phyloP scores from a whole-genome alignment of 305 asterid species.

The Fraxinus velutina region DNA sequence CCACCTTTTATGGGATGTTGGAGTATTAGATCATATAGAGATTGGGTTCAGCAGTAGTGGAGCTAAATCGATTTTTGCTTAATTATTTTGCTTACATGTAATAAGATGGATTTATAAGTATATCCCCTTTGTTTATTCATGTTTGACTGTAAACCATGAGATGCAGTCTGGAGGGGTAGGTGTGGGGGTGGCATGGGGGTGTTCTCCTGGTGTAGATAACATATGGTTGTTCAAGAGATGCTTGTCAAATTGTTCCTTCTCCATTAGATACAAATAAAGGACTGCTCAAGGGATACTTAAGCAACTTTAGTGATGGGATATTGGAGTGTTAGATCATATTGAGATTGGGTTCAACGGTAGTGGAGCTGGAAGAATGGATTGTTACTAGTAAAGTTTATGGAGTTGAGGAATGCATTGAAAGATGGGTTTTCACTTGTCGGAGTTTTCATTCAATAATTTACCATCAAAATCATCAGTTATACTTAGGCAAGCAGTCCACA shows the following conservation, averaged over 20 bases:
- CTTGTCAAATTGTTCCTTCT: neutral
- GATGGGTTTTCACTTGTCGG: neutral
- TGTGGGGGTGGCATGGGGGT: neutral
- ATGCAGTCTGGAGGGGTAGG: neutral
- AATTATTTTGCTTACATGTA: neutral
- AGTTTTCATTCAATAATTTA: neutral
- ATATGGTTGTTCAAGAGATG: neutral
- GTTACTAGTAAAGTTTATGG: neutral
- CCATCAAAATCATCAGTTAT: neutral
- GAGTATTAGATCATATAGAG: neutral
- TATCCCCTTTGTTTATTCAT: neutral
- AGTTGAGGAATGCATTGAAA: neutral
- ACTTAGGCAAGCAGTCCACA: neutral
- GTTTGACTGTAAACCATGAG: neutral
- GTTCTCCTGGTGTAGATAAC: neutral
- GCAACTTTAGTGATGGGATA: neutral
- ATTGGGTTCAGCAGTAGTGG: neutral
- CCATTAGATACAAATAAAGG: neutral
- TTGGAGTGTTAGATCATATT: neutral
- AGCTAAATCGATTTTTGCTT: neutral
- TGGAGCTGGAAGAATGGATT: neutral
- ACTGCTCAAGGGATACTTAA: neutral
- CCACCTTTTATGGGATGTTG: neutral
- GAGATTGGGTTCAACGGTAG: neutral
- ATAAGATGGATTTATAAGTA: neutral